Evolutionary conservation across 306 rosid genomes (phyloP).

Genomic region (Pyrus communis): DNA sequence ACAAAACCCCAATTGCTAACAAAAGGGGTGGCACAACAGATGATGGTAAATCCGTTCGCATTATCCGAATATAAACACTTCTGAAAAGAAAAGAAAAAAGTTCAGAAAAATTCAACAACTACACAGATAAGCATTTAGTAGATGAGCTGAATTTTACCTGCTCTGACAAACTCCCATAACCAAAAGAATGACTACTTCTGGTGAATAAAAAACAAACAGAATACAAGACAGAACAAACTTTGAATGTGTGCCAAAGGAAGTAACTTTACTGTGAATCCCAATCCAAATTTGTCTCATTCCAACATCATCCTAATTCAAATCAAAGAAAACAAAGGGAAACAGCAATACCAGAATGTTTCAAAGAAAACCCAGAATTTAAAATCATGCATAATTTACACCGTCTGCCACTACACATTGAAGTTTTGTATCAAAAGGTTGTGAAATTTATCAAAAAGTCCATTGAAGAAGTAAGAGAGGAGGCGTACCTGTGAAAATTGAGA

Average conservation of each 20-base stretch:
- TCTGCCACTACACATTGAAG: too few species aligned
- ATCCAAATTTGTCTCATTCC: not conserved
- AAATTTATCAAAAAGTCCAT: not conserved
- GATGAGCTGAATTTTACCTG: slow-evolving; percentile 2
- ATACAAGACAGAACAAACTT: not conserved
- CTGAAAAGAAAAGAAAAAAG: slow-evolving; percentile 13
- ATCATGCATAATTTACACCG: too few species aligned
- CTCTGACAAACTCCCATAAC: not conserved
- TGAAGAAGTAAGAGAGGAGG: slow-evolving; percentile 7
- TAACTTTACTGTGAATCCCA: not conserved
- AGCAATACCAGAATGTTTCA: too few species aligned
- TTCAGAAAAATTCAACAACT: not conserved
- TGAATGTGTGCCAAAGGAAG: too few species aligned
- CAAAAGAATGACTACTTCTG: not conserved
- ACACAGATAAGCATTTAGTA: not conserved
- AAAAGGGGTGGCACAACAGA: not conserved
- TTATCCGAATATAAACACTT: slow-evolving; percentile 10
- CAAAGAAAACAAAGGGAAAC: not conserved
- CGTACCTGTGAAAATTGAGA: not conserved
- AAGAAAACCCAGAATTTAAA: slow-evolving; percentile 6
- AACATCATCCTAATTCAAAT: not conserved
- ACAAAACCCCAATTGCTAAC: slow-evolving; percentile 9
- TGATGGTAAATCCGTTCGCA: slow-evolving; percentile 3
- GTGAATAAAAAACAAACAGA: not conserved
- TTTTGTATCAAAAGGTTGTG: not conserved